These are phyloP conservation scores for Neofusicoccum cordaticola DNA, from an alignment of 2,329 filamentous ascomycete genomes.

Conservation along the genomic window DNA sequence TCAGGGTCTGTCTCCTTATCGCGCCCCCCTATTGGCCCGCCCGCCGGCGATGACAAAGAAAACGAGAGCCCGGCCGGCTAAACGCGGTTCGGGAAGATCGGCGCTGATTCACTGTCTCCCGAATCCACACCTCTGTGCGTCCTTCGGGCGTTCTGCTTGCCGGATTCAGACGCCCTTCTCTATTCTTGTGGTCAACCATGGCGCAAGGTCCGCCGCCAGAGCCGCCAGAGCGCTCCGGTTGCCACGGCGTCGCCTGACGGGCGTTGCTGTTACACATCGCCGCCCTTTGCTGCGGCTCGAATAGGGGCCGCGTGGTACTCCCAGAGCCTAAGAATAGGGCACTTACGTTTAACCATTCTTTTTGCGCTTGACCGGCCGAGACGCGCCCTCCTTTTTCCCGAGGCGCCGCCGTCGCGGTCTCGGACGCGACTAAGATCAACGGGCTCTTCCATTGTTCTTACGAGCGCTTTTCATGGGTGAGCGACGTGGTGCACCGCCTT, in stretches of 20 bases:
- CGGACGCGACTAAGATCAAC: background rate
- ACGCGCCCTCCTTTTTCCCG: slow-evolving; percentile 8
- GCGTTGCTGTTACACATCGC: slow-evolving; percentile 11
- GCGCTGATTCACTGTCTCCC: slow-evolving; percentile 13
- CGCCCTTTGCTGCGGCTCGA: background rate
- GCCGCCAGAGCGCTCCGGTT: slow-evolving; percentile 3
- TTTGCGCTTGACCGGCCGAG: slow-evolving; percentile 6
- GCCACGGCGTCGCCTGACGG: background rate
- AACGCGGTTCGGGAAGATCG: slow-evolving; percentile 14
- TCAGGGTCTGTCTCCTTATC: slow-evolving; percentile 6
- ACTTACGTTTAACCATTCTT: background rate
- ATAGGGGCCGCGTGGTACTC: slow-evolving; percentile 2
- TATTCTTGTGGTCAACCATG: slow-evolving; percentile 12
- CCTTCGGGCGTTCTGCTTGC: background rate
- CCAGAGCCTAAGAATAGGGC: slow-evolving; percentile 1
- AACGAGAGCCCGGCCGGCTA: slow-evolving; percentile 7
- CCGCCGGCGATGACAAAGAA: slow-evolving; percentile 10
- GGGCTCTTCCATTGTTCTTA: background rate
- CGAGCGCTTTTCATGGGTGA: background rate
- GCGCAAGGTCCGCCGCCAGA: slow-evolving; percentile 10
- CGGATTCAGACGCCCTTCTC: background rate
- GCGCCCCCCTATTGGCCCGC: slow-evolving; percentile 1
- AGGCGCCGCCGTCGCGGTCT: background rate
- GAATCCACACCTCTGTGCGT: slow-evolving; percentile 1
- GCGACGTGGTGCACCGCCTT: background rate